Percentiles rank a stretch among this genome's conserved stretches.
phyloP scores from a whole-genome alignment of 2,329 filamentous ascomycete species.

The Fusarium globosum region DNA sequence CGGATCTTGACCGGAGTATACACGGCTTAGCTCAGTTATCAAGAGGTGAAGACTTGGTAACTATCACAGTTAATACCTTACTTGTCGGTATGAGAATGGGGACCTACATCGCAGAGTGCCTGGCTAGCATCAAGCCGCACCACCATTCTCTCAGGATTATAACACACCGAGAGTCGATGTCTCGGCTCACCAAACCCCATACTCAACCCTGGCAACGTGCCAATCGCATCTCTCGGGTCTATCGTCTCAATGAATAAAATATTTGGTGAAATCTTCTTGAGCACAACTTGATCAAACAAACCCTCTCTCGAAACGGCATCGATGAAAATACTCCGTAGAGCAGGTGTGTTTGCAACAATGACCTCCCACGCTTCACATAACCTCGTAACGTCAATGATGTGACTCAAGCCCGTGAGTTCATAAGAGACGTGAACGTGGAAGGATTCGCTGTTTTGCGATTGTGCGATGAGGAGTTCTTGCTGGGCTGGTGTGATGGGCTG shows the following conservation, averaged over 20 bases:
- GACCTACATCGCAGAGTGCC: slow-evolving; percentile 59
- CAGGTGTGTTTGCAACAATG: slow-evolving; percentile 57
- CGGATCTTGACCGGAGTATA: slow-evolving; percentile 55
- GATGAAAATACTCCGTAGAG: slow-evolving; percentile 63
- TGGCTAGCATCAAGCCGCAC: slow-evolving; percentile 64
- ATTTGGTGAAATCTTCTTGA: slow-evolving; percentile 59
- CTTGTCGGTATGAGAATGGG: rapidly evolving
- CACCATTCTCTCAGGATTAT: slow-evolving; percentile 55
- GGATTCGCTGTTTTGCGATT: slow-evolving; percentile 54
- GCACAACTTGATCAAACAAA: slow-evolving; percentile 62
- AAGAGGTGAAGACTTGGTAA: slow-evolving; percentile 57
- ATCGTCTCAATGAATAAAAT: slow-evolving; percentile 65
- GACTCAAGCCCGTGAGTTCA: slow-evolving; percentile 55
- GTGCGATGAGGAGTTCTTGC: slow-evolving; percentile 61
- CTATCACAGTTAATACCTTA: slow-evolving; percentile 19
- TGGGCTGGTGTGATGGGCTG: slow-evolving; percentile 61
- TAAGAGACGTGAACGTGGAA: slow-evolving; percentile 61
- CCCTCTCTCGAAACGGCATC: slow-evolving; percentile 61
- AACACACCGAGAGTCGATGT: slow-evolving; percentile 63
- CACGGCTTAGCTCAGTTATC: slow-evolving; percentile 59
- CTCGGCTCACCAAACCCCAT: slow-evolving; percentile 54
- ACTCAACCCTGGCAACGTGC: slow-evolving; percentile 55
- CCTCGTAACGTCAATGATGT: slow-evolving; percentile 55
- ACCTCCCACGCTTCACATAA: slow-evolving; percentile 63
- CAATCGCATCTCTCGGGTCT: slow-evolving; percentile 52